Percentiles rank a stretch among this genome's conserved stretches.
Conservation (phyloP, 2,329 filamentous ascomycete species). For the Phialemonium atrogriseum region DNA sequence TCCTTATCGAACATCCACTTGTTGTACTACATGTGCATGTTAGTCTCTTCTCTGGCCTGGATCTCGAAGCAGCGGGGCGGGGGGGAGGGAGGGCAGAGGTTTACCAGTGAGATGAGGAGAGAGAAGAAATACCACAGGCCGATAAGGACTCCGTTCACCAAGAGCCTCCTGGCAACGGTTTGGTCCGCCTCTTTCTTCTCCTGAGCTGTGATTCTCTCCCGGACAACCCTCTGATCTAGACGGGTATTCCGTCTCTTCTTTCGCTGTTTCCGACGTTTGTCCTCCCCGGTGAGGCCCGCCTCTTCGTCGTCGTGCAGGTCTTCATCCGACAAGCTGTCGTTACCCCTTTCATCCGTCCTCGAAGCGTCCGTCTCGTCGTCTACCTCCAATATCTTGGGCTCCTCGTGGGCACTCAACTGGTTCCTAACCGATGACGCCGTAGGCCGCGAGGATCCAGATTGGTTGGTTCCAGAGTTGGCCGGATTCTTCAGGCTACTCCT, state of each 20-base stretch:
- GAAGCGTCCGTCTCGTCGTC: conserved; percentile 13
- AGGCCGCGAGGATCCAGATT: conserved; percentile 16
- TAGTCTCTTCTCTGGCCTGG: conserved; percentile 7
- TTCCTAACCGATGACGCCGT: conserved; percentile 19
- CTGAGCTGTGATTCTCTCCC: conserved; percentile 54
- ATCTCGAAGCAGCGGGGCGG: conserved; percentile 2
- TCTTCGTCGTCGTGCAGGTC: conserved; percentile 81
- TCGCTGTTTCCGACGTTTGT: conserved; percentile 59
- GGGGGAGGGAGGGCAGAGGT: conserved; percentile 18
- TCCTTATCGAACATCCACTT: conserved; percentile 98
- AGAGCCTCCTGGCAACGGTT: conserved; percentile 58
- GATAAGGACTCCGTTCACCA: conserved; percentile 76
- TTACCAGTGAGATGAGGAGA: conserved; percentile 81
- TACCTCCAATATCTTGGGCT: conserved; percentile 40
- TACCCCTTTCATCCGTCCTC: conserved; percentile 13
- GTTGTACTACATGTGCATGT: conserved; percentile 63
- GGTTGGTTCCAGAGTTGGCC: conserved; percentile 15
- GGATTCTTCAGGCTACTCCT: conserved; percentile 45
- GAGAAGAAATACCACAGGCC: conserved; percentile 86
- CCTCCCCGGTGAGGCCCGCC: conserved; percentile 70
- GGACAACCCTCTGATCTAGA: conserved; percentile 61
- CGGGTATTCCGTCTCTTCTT: conserved; percentile 59
- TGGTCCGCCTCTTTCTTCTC: conserved; percentile 71
- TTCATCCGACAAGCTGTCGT: conserved; percentile 59
- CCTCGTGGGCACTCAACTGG: conserved; percentile 23